Percentiles rank a stretch among this genome's conserved stretches.
These are phyloP conservation scores for Globisporangium sylvaticum DNA, from an alignment of 352 stramenopile genomes.

Conservation along the genomic window DNA sequence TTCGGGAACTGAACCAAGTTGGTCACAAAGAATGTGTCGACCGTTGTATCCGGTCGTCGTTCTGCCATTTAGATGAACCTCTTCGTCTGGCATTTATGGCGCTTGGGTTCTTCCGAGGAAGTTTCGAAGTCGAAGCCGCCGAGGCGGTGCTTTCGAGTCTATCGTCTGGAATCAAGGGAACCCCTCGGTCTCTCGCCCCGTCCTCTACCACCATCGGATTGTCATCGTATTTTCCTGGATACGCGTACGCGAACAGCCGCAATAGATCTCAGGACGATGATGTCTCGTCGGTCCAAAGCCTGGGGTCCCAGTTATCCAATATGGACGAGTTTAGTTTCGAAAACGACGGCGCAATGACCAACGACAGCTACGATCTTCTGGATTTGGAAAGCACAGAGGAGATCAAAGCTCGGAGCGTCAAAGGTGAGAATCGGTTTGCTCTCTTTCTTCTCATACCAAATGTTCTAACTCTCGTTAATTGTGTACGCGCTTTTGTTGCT, in stretches of 20 bases:
- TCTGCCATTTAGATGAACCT: slow-evolving; percentile 67
- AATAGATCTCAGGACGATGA: slow-evolving; percentile 41
- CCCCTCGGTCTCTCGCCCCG: slow-evolving; percentile 20
- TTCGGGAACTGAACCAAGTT: slow-evolving; percentile 70
- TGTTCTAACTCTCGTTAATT: neutral
- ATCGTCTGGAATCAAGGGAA: slow-evolving; percentile 21
- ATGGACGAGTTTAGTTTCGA: slow-evolving; percentile 74
- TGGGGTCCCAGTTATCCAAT: slow-evolving; percentile 60
- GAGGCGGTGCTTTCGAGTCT: slow-evolving; percentile 64
- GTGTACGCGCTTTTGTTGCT: neutral
- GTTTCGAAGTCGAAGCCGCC: slow-evolving; percentile 66
- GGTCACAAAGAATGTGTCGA: slow-evolving; percentile 78
- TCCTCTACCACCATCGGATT: slow-evolving; percentile 27
- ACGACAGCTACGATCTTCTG: slow-evolving; percentile 71
- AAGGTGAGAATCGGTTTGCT: slow-evolving; percentile 17
- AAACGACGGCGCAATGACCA: slow-evolving; percentile 78
- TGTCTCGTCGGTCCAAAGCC: slow-evolving; percentile 43
- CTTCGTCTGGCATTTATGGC: slow-evolving; percentile 80
- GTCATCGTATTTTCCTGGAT: slow-evolving; percentile 45
- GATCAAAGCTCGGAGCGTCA: slow-evolving; percentile 41
- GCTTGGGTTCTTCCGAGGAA: slow-evolving; percentile 77
- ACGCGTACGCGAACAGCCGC: slow-evolving; percentile 41
- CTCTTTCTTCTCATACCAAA: neutral
- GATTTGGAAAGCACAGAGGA: slow-evolving; percentile 73
- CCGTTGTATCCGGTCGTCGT: slow-evolving; percentile 77